Conservation (phyloP, 148 eudicot genomes). For the Polygonum aviculare region DNA sequence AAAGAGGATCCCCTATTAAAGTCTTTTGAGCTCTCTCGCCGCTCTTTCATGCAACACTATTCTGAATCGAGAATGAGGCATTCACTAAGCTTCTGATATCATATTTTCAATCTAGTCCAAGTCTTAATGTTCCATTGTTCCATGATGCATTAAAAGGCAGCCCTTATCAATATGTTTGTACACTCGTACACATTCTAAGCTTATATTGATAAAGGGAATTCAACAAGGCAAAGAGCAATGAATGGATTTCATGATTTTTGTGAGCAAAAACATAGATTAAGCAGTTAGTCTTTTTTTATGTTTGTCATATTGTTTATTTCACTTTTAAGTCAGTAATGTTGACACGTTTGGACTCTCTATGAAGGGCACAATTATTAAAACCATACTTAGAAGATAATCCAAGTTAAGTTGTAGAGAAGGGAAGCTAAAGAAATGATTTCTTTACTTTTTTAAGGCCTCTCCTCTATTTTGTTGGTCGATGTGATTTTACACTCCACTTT, state of each 20-base stretch:
- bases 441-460: not conserved
- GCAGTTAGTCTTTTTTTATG: not conserved
- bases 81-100: not conserved
- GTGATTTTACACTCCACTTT: slow-evolving; percentile 4
- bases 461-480: not conserved
- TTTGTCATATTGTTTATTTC: no score
- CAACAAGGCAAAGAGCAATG: not conserved
- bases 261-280: no score
- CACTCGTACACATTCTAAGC: no score
- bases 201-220: no score
- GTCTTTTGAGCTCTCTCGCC: not conserved
- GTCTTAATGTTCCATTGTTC: no score
- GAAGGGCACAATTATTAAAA: no score
- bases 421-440: not conserved
- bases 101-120: not conserved
- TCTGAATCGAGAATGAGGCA: not conserved
- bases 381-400: not conserved
- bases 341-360: not conserved
- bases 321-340: no score
- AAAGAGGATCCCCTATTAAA: not conserved
- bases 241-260: no score
- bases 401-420: not conserved
- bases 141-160: not conserved
- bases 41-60: not conserved
- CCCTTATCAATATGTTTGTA: not conserved